Evolutionary conservation across 306 rosid species (phyloP), one percentile per base, ranked within the genome.

Genomic region (Pyrus betulifolia): DNA sequence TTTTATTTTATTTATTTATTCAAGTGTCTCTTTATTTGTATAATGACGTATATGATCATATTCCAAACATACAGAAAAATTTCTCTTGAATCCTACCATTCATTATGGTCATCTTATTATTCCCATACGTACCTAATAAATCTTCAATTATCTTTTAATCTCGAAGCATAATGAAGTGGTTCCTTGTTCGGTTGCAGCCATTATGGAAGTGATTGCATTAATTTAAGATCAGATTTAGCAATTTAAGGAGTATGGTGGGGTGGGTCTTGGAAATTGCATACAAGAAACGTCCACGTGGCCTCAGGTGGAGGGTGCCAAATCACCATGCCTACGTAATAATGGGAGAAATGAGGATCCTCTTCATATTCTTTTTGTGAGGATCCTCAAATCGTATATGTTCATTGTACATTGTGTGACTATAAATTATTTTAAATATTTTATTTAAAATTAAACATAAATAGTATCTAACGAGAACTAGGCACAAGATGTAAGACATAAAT

Each of bases 271-370:
- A 63, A 78, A 35, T 84, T 69, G 76, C 77, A 69, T 78, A 79
- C 45, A 45, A 63, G 15, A 74, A 8, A 59, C 22, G 21, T 69
- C 46, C 91, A 82, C 88, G 73, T 83, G 85, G 76, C 77, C 73
- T 42, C 85, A 83, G 78, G 81, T 82, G 88, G 64, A 21, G 19
- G 18, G 14, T 44, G 55, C 38, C 25, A 66, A 44, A 6, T 40
- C 61, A 19, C 5, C 69, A 38, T 27, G 54, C 58, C 22, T 55
- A 5, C 11, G 81, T 70, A 52, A 85, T 80, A 11, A 78, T 83
- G 70, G 62, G 54, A 31, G 33, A 3, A 4, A 30, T 30, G 33
- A 30, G 33, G 33, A 30, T 30, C 33, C 33, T 30, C 33, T 30
- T 30, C 5, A 0, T 4, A 30, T 30, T 30, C 5, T 30, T 30